Evolutionary conservation across 192 early-diverging fungal genomes (phyloP).

Genomic region (Glomus cerebriforme): DNA sequence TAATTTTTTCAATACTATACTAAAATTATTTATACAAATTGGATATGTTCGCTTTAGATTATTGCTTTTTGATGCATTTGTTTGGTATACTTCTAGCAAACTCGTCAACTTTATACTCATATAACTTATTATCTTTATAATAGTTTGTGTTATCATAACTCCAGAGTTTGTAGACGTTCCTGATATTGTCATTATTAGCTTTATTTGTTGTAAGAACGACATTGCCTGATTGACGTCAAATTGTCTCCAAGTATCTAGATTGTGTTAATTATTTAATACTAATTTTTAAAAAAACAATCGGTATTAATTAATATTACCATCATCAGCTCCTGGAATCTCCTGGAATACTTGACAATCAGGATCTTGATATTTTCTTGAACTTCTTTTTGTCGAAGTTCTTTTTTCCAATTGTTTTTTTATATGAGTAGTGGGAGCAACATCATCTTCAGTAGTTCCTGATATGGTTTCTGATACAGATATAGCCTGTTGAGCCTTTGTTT

Average conservation of each 20-base stretch:
- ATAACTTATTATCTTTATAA: neutral
- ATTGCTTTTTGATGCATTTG: neutral
- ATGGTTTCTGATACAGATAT: neutral
- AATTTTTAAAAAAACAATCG: neutral
- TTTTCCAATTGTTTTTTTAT: neutral
- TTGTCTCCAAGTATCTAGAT: neutral
- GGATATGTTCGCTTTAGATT: neutral
- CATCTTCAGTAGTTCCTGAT: neutral
- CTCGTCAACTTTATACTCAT: slow-evolving; percentile 2
- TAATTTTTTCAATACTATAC: neutral
- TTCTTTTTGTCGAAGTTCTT: neutral
- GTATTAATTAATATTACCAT: neutral
- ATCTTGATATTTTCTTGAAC: neutral
- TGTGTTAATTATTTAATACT: neutral
- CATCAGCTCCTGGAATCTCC: neutral
- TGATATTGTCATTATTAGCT: neutral
- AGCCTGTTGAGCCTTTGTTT: neutral
- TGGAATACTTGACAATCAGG: neutral
- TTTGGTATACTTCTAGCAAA: neutral
- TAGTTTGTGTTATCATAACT: neutral
- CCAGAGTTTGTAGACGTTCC: neutral
- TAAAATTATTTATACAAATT: slow-evolving; percentile 6
- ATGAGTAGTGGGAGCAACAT: neutral
- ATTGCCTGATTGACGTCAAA: neutral
- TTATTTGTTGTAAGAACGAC: slow-evolving; percentile 4